phyloP scores from a whole-genome alignment of 176 grass and related monocot genomes.

The Dendrocalamus sinicus region DNA sequence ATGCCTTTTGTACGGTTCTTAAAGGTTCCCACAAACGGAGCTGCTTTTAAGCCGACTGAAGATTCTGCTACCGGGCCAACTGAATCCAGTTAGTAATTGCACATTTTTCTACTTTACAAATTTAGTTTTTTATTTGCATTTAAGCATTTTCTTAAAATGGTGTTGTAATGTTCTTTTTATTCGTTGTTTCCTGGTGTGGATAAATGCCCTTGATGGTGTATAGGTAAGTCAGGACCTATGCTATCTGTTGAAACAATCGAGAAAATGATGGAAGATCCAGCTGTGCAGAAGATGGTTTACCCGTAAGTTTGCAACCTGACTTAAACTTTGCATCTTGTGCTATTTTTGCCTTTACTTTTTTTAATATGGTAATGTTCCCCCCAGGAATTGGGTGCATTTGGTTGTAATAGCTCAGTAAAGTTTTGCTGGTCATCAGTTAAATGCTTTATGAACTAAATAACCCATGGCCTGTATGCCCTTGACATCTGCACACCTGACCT shows the following conservation, averaged over 20 bases:
- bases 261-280: constrained; percentile 99
- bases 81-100: constrained; percentile 62
- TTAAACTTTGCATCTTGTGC: constrained; percentile 11
- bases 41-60: constrained; percentile 63
- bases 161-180: constrained; percentile 34
- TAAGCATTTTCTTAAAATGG: constrained; percentile 31
- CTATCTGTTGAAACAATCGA: constrained; percentile 89
- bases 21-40: constrained; percentile 80
- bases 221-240: constrained; percentile 62
- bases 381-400: not conserved
- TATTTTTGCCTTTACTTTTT: constrained; percentile 6
- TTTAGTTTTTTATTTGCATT: constrained; percentile 25
- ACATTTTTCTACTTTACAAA: not conserved
- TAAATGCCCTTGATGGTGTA: constrained; percentile 35
- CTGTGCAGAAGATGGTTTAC: constrained; percentile 96
- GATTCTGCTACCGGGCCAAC: constrained; percentile 57
- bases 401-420: constrained; percentile 13
- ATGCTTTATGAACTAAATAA: constrained; percentile 20
- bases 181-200: not conserved
- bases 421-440: constrained; percentile 10
- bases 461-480: not conserved
- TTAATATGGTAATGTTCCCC: not conserved
- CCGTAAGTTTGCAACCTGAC: constrained; percentile 66
- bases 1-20: constrained; percentile 35
- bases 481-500: not conserved